A percentile compares a stretch with the other conserved stretches of the same genome.
These are phyloP conservation scores for Rhexocercosporidium sp. DNA, from an alignment of 2,329 filamentous ascomycete species.

Conservation along the genomic window DNA sequence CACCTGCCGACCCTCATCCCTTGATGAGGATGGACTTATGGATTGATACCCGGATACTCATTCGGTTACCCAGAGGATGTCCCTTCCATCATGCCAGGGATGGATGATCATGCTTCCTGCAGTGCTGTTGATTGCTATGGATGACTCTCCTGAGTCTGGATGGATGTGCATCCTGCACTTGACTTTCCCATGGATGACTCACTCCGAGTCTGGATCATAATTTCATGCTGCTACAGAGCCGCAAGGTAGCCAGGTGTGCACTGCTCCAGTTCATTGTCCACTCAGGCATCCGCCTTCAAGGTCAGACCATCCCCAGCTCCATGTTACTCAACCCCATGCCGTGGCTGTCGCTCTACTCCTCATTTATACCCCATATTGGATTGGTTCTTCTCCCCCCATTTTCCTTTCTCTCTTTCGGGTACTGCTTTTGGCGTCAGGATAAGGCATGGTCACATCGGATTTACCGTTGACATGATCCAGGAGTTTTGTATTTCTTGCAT, in stretches of 20 bases:
- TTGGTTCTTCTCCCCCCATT: too few species aligned
- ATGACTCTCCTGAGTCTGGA: neutral
- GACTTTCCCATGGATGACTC: neutral
- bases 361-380: too few species aligned
- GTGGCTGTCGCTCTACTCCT: too few species aligned
- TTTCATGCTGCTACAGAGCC: neutral
- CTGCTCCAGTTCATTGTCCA: neutral
- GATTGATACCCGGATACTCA: neutral
- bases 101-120: neutral
- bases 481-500: too few species aligned
- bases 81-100: neutral
- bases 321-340: too few species aligned
- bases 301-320: neutral
- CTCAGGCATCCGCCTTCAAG: neutral
- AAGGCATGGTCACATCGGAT: too few species aligned
- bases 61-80: neutral
- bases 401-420: too few species aligned
- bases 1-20: conserved; percentile 2
- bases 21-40: neutral
- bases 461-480: too few species aligned
- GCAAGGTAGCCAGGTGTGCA: neutral
- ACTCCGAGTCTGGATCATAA: neutral
- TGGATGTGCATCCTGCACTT: neutral
- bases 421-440: too few species aligned
- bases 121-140: neutral